Conservation (phyloP, 106 monocot species). For the Platanthera guangdongensis region DNA sequence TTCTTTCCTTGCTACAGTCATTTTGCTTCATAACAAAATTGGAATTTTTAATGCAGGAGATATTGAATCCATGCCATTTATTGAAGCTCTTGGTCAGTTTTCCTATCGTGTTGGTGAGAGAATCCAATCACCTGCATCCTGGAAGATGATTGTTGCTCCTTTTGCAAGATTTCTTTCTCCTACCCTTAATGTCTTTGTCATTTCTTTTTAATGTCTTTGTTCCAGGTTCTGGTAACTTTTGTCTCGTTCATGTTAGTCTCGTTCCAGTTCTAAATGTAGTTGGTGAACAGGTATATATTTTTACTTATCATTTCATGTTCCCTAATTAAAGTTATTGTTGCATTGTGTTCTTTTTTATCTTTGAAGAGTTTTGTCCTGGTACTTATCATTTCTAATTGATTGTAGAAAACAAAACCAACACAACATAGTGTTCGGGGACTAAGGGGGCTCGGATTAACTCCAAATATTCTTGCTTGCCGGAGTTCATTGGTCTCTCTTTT, state of each 20-base stretch:
- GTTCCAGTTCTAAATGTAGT: conserved; percentile 93
- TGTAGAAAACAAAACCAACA: conserved; percentile 76
- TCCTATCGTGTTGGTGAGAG: conserved; percentile 86
- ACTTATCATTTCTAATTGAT: not conserved
- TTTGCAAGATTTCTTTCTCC: not conserved
- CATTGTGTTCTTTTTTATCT: not conserved
- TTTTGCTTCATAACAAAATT: conserved; percentile 15
- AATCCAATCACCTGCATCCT: not conserved
- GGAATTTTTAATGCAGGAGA: conserved; percentile 65
- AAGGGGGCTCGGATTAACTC: conserved; percentile 58
- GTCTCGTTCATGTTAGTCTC: conserved; percentile 92
- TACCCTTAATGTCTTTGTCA: conserved; percentile 1
- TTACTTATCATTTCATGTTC: not conserved
- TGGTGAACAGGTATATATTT: conserved; percentile 74
- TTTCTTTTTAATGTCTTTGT: conserved; percentile 7
- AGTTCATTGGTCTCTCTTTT: conserved; percentile 42
- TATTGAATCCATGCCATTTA: conserved; percentile 97
- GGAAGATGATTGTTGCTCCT: not conserved
- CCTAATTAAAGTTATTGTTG: not conserved
- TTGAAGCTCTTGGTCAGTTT: conserved; percentile 89
- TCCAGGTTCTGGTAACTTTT: conserved; percentile 83
- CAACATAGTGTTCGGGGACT: conserved; percentile 62
- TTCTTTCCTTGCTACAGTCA: not conserved
- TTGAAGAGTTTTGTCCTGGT: not conserved
- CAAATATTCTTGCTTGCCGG: conserved; percentile 66